Conservation (phyloP, 139 green algal species). For the Penium margaritaceum region DNA sequence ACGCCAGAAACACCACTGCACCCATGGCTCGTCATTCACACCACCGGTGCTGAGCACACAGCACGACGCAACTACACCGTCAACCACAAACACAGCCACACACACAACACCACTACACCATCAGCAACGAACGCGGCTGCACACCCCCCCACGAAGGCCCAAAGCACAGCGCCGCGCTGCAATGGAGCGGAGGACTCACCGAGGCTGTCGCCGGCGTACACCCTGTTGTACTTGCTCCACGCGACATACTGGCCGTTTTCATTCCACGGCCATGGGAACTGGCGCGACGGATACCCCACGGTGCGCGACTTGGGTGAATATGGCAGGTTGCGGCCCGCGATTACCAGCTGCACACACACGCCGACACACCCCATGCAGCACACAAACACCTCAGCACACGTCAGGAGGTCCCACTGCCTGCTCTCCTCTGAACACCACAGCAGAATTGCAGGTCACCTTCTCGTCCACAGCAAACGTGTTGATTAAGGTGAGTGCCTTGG, state of each 20-base stretch:
- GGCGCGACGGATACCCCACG: neutral
- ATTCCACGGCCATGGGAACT: slow-evolving; percentile 8
- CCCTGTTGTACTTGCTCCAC: slow-evolving; percentile 2
- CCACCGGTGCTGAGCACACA: neutral
- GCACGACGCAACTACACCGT: neutral
- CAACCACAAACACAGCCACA: neutral
- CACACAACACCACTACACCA: too few relatives aligned
- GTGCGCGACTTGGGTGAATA: neutral
- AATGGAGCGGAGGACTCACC: neutral
- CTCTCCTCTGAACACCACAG: too few relatives aligned
- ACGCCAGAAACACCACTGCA: too few relatives aligned
- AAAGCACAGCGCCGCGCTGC: neutral
- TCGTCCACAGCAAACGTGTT: too few relatives aligned
- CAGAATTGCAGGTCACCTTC: neutral
- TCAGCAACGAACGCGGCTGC: too few relatives aligned
- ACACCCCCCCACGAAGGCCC: too few relatives aligned
- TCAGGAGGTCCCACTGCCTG: too few relatives aligned
- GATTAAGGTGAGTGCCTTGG: too few relatives aligned
- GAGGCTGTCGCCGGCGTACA: slow-evolving; percentile 2
- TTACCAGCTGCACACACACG: too few relatives aligned
- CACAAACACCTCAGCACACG: too few relatives aligned
- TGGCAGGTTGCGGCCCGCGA: neutral
- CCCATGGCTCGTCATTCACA: neutral
- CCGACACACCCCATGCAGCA: too few relatives aligned
- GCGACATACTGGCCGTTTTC: neutral